Conservation (phyloP, 2,329 filamentous ascomycete species). For the Venturia carpophila region DNA sequence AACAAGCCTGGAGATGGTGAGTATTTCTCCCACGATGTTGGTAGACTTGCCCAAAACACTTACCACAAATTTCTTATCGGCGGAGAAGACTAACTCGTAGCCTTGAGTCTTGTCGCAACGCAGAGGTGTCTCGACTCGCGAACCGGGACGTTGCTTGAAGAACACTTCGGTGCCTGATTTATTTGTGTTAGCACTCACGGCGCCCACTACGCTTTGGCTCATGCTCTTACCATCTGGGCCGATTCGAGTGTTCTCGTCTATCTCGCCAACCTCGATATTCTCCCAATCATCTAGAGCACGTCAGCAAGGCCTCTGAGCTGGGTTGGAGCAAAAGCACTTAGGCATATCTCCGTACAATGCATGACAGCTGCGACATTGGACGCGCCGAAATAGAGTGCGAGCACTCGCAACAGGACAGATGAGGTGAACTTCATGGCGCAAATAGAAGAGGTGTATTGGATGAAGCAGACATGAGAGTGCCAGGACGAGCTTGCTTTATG, state of each 20-base stretch:
- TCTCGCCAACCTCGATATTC: background rate
- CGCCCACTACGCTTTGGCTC: background rate
- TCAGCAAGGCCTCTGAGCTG: background rate
- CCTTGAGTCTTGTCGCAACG: background rate
- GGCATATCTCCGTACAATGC: background rate
- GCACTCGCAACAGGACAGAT: background rate
- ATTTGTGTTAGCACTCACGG: background rate
- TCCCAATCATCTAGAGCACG: background rate
- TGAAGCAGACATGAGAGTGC: background rate
- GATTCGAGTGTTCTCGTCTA: background rate
- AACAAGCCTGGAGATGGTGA: background rate
- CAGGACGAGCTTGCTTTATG: background rate
- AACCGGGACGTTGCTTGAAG: conserved; percentile 2
- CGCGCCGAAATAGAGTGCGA: conserved; percentile 7
- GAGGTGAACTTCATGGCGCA: background rate
- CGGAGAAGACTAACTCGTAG: background rate
- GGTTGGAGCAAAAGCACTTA: background rate
- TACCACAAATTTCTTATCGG: conserved; percentile 3
- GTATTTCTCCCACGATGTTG: no score
- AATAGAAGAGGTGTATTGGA: background rate
- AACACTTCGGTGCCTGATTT: background rate
- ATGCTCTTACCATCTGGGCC: background rate
- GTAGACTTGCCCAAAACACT: background rate
- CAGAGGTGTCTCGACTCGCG: background rate
- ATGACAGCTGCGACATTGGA: conserved; percentile 6